Evolutionary conservation across 2,329 filamentous ascomycete genomes (phyloP), one percentile per base, ranked within the genome.

Genomic region (Cladophialophora immunda): DNA sequence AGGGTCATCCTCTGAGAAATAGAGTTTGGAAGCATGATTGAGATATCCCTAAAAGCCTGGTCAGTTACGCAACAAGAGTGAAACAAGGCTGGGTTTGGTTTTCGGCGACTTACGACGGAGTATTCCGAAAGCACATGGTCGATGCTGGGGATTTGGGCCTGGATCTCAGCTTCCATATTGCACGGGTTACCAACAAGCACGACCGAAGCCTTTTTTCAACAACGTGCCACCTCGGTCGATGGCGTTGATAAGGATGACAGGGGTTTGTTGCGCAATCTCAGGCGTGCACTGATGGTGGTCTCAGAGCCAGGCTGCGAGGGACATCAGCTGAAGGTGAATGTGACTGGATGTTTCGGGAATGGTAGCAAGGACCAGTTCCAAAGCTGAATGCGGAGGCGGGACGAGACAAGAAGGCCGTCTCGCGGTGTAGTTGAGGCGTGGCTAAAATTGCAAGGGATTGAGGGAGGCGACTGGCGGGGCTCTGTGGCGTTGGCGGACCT

Each of bases 61-160:
- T 56, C 41, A 65, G 64, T 32, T 19, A 55, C 27, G 34, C 15
- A 55, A 57, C 11, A 58, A 29, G 52, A 36, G 45, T 59, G 53
- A 19, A 55, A 55, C 32, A 25, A 50, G 45, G 53, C 53, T 32
- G 53, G 29, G 19, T 7, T 55, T 32, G 17, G 27, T 30, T 7
- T 19, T 9, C 17, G 29, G 27, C 30, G 9, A 78, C 81, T 72
- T 76, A 83, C 81, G 71, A 93, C 92, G 52, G 93, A 95, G 81
- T 97, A 97, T 81, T 97, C 92, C 57, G 93, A 94, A 72, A 97
- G 84, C 70, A 97, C 86, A 66, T 91, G 92, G 81, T 97, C 94
- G 73, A 97, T 92, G 76, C 91, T 90, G 69, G 93, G 93, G 73
- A 97, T 87, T 73, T 93, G 88, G 68, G 90, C 84, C 82, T 90